Percentiles rank a stretch among this genome's conserved stretches.
These are phyloP conservation scores for Rossbeevera mucosa DNA, from an alignment of 768 basidiomycete genomes.

Conservation along the genomic window DNA sequence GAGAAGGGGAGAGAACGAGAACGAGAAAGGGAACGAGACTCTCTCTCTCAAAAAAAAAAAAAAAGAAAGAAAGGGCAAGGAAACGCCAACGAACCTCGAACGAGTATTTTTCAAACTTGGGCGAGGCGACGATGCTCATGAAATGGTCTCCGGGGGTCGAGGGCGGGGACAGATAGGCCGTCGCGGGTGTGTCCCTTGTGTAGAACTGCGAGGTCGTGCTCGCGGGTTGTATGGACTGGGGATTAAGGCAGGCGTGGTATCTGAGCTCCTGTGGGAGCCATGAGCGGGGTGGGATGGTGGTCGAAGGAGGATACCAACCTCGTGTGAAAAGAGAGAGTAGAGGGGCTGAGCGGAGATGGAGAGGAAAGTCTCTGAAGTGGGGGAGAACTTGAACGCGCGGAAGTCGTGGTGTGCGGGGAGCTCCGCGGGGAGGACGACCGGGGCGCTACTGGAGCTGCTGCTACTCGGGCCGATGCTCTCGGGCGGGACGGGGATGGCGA, in stretches of 20 bases:
- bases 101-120: slow-evolving; percentile 40
- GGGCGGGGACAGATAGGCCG: slow-evolving; percentile 18
- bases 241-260: slow-evolving; percentile 35
- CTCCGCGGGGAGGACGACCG: slow-evolving; percentile 9
- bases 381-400: slow-evolving; percentile 17
- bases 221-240: neutral
- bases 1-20: neutral
- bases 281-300: slow-evolving; percentile 8
- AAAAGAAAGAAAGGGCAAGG: no score
- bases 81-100: slow-evolving; percentile 40
- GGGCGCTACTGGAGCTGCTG: neutral
- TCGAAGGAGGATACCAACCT: slow-evolving; percentile 33
- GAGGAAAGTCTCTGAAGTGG: slow-evolving; percentile 30
- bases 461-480: neutral
- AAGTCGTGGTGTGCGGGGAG: slow-evolving; percentile 26
- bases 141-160: slow-evolving; percentile 27
- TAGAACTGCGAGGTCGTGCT: slow-evolving; percentile 12
- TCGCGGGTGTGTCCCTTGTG: slow-evolving; percentile 20
- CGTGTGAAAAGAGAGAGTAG: slow-evolving; percentile 36
- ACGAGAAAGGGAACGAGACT: no score
- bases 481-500: slow-evolving; percentile 16
- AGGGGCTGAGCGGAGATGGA: slow-evolving; percentile 37
- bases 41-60: no score
- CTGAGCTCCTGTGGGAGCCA: slow-evolving; percentile 39
- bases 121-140: slow-evolving; percentile 35